A percentile compares a stretch with the other conserved stretches of the same genome.
Conservation (phyloP, 805 yeast genomes). For the Candida xiaguanensis region DNA sequence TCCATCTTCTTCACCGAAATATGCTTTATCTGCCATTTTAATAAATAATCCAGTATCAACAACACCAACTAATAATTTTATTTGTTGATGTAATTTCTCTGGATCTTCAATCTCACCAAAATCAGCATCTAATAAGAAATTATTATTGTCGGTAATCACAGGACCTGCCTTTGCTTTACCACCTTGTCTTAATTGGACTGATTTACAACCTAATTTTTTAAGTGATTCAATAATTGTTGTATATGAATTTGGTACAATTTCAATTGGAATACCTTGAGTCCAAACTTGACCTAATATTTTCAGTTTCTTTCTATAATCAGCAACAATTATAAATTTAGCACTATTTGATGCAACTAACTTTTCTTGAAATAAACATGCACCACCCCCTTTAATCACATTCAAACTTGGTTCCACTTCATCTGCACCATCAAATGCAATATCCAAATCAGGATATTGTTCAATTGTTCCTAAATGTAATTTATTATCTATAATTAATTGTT, state of each 20-base stretch:
- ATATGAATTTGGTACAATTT: constrained; percentile 86
- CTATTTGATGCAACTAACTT: constrained; percentile 86
- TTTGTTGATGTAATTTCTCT: constrained; percentile 51
- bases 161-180: constrained; percentile 96
- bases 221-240: constrained; percentile 70
- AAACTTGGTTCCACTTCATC: constrained; percentile 85
- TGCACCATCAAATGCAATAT: constrained; percentile 97
- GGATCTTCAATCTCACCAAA: constrained; percentile 70
- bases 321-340: constrained; percentile 76
- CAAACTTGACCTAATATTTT: constrained; percentile 69
- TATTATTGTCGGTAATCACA: constrained; percentile 91
- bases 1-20: constrained; percentile 87
- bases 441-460: constrained; percentile 79
- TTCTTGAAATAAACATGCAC: constrained; percentile 96
- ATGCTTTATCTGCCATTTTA: constrained; percentile 70
- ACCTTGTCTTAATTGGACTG: constrained; percentile 73
- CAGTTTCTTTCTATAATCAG: constrained; percentile 85
- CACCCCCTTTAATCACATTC: constrained; percentile 96
- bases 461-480: constrained; percentile 75
- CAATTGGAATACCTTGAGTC: constrained; percentile 93
- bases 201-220: constrained; percentile 57
- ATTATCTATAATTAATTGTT: constrained; percentile 76
- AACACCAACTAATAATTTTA: constrained; percentile 83
- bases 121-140: constrained; percentile 88
- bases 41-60: constrained; percentile 94